A percentile compares a stretch with the other conserved stretches of the same genome.
Evolutionary conservation across 2,329 filamentous ascomycete species (phyloP).

Genomic region (Plectosphaerella sp.): DNA sequence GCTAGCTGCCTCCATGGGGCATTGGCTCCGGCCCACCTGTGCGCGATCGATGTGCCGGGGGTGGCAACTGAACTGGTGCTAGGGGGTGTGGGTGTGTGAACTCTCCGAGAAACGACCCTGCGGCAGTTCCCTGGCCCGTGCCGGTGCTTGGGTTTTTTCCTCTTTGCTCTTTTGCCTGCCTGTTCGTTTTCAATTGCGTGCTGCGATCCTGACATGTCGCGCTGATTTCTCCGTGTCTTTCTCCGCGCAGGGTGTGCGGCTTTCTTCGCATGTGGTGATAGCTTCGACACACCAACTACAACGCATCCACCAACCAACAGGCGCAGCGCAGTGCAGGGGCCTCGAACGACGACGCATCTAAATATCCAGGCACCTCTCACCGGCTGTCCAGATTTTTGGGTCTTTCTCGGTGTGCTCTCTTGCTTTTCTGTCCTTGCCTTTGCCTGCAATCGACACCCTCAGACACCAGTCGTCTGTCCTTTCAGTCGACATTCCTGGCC

Average conservation of each 20-base stretch:
- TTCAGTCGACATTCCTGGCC: neutral
- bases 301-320: neutral
- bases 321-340: neutral
- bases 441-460: neutral
- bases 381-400: neutral
- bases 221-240: slow-evolving; percentile 3
- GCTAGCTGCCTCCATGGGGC: neutral
- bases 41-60: neutral
- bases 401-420: neutral
- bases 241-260: neutral
- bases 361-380: neutral
- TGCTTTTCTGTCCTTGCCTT: neutral
- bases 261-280: neutral
- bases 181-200: neutral
- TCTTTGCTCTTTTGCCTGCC: neutral
- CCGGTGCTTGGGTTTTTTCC: neutral
- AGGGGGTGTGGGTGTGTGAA: too few relatives aligned
- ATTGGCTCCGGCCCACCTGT: neutral
- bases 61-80: too few relatives aligned
- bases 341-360: neutral
- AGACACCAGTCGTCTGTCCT: neutral
- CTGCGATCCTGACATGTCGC: slow-evolving; percentile 1
- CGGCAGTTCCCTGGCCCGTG: too few relatives aligned
- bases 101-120: too few relatives aligned
- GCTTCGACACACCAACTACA: too few relatives aligned